A percentile compares a stretch with the other conserved stretches of the same genome.
phyloP scores from a whole-genome alignment of 2,329 filamentous ascomycete species.

The Diaporthe velutina region DNA sequence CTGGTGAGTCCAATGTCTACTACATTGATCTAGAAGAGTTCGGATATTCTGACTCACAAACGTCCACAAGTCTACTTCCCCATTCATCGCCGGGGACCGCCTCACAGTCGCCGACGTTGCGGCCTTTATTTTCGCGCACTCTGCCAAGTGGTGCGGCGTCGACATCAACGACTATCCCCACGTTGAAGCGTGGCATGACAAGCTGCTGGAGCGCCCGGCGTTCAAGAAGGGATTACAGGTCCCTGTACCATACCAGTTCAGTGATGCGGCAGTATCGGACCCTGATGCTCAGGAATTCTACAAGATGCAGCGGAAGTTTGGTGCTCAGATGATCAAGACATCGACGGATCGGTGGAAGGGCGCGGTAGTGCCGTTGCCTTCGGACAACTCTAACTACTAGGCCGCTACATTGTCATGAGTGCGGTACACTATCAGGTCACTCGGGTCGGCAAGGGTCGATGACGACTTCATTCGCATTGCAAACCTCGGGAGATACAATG shows the following conservation, averaged over 20 bases:
- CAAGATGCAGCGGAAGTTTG: conserved; percentile 4
- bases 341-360: background rate
- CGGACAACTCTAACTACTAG: conserved; percentile 28
- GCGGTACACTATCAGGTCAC: no score
- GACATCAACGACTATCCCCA: conserved; percentile 42
- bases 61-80: conserved; percentile 34
- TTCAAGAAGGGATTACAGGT: conserved; percentile 43
- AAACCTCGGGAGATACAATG: no score
- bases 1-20: conserved; percentile 38
- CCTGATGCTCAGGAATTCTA: conserved; percentile 16
- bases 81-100: conserved; percentile 42
- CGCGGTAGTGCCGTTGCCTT: background rate
- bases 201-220: conserved; percentile 40
- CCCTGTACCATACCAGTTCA: conserved; percentile 40
- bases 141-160: conserved; percentile 43
- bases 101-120: conserved; percentile 44
- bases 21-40: no score
- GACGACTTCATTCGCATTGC: no score
- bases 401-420: no score
- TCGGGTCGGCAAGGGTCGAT: no score
- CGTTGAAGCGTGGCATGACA: conserved; percentile 43
- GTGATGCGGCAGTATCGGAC: background rate
- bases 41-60: background rate
- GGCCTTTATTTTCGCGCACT: conserved; percentile 43
- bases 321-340: conserved; percentile 3